phyloP scores from a whole-genome alignment of 495 filamentous ascomycete genomes.

The Clohesyomyces aquaticus region DNA sequence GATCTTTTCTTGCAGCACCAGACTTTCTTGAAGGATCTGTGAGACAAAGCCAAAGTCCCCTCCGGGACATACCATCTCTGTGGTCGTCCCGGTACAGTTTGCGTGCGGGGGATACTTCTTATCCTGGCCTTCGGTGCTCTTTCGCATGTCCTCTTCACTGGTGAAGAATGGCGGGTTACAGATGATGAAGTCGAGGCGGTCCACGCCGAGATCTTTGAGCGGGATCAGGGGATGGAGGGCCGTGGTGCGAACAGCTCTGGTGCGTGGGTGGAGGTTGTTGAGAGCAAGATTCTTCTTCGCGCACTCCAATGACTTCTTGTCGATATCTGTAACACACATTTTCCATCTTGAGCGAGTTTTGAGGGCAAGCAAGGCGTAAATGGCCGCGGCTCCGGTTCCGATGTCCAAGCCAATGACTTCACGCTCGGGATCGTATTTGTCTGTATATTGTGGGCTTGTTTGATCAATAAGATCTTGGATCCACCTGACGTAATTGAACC shows the following conservation, averaged over 20 bases:
- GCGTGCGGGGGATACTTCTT: slow-evolving; percentile 74
- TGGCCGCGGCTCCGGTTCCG: slow-evolving; percentile 86
- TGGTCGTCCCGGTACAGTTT: slow-evolving; percentile 76
- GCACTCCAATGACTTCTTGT: slow-evolving; percentile 67
- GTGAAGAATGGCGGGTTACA: slow-evolving; percentile 94
- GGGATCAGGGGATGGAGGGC: slow-evolving; percentile 63
- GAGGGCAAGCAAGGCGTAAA: slow-evolving; percentile 88
- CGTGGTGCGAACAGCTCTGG: slow-evolving; percentile 63
- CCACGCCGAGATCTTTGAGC: slow-evolving; percentile 55
- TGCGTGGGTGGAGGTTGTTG: slow-evolving; percentile 68
- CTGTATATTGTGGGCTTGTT: slow-evolving; percentile 57
- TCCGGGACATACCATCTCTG: slow-evolving; percentile 80
- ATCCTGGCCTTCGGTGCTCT: slow-evolving; percentile 57
- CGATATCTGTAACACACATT: slow-evolving; percentile 65
- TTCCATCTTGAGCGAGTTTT: slow-evolving; percentile 65
- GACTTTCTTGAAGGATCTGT: slow-evolving; percentile 75
- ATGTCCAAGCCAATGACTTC: slow-evolving; percentile 79
- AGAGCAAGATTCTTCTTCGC: slow-evolving; percentile 64
- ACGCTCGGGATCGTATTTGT: slow-evolving; percentile 60
- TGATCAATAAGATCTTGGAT: slow-evolving; percentile 83
- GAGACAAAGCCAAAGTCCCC: slow-evolving; percentile 82
- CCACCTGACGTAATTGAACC: slow-evolving; percentile 88
- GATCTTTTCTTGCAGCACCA: slow-evolving; percentile 60
- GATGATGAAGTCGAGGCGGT: slow-evolving; percentile 81
- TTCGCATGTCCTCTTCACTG: slow-evolving; percentile 66